Percentiles rank a stretch among this genome's conserved stretches.
These are phyloP conservation scores for Pontederia crassipes DNA, from an alignment of 176 grass and related monocot genomes.

Conservation along the genomic window DNA sequence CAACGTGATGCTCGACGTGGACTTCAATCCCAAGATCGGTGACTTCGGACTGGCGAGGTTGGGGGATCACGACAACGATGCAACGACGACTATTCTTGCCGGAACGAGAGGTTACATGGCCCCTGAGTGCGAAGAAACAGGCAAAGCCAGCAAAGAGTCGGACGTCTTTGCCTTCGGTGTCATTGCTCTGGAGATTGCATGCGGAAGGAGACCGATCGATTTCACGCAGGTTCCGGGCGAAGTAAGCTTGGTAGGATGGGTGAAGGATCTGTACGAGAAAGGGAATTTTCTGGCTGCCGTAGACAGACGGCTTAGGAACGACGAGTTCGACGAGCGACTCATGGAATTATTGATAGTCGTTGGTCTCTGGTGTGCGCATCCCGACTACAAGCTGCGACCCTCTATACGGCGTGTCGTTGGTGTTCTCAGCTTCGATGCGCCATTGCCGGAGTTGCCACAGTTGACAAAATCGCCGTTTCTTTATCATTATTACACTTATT, in stretches of 20 bases:
- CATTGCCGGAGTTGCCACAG: too few relatives aligned
- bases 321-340: too few relatives aligned
- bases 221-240: background rate
- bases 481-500: too few relatives aligned
- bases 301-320: background rate
- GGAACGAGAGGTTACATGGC: conserved; percentile 1
- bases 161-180: background rate
- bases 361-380: too few relatives aligned
- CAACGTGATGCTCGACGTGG: conserved; percentile 4
- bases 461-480: too few relatives aligned
- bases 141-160: conserved; percentile 1
- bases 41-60: background rate
- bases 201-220: background rate
- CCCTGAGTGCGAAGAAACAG: background rate
- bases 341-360: too few relatives aligned
- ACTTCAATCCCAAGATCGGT: background rate
- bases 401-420: too few relatives aligned
- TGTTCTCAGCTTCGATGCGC: too few relatives aligned
- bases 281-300: background rate
- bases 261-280: background rate
- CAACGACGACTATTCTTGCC: background rate
- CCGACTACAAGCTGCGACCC: too few relatives aligned
- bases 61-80: background rate
- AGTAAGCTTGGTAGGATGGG: background rate
- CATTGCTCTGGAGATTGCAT: background rate